phyloP scores from a whole-genome alignment of 495 filamentous ascomycete genomes.

The Hypoxylon trugodes region DNA sequence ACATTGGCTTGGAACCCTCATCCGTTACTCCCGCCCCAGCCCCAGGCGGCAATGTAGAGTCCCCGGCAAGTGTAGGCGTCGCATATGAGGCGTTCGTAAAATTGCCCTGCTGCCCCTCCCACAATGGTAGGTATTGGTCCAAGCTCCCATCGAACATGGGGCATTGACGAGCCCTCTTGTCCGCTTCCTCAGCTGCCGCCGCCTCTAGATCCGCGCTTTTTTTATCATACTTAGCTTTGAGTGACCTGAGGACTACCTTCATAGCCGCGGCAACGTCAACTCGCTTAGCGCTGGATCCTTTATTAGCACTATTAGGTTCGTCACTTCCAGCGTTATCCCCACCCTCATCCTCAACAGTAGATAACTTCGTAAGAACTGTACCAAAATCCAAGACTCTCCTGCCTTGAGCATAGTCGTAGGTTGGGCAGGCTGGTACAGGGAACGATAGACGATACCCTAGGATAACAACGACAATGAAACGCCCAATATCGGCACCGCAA shows the following conservation, averaged over 20 bases:
- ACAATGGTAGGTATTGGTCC: slow-evolving; percentile 50
- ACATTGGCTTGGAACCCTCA: slow-evolving; percentile 4
- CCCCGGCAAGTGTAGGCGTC: slow-evolving; percentile 14
- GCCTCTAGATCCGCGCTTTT: slow-evolving; percentile 47
- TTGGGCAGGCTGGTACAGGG: slow-evolving; percentile 45
- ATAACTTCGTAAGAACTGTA: slow-evolving; percentile 42
- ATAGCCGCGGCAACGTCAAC: slow-evolving; percentile 50
- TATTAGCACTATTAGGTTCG: not conserved
- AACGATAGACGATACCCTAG: slow-evolving; percentile 54
- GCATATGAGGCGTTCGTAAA: slow-evolving; percentile 19
- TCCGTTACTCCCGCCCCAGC: slow-evolving; percentile 4
- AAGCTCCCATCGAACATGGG: slow-evolving; percentile 59
- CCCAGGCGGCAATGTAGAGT: not conserved
- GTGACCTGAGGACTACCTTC: slow-evolving; percentile 49
- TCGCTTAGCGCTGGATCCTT: slow-evolving; percentile 8
- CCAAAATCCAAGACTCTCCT: slow-evolving; percentile 45
- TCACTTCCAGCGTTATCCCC: not conserved
- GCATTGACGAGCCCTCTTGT: slow-evolving; percentile 36
- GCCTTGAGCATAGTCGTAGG: slow-evolving; percentile 48
- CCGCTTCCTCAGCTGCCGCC: slow-evolving; percentile 13
- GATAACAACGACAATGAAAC: slow-evolving; percentile 49
- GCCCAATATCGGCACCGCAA: slow-evolving; percentile 45
- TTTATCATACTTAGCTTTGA: slow-evolving; percentile 49
- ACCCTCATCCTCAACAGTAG: slow-evolving; percentile 15
- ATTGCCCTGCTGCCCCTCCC: slow-evolving; percentile 45